Base-by-base conservation (phyloP, 371 early-diverging fungal species). In the Globomyces sp. region DNA sequence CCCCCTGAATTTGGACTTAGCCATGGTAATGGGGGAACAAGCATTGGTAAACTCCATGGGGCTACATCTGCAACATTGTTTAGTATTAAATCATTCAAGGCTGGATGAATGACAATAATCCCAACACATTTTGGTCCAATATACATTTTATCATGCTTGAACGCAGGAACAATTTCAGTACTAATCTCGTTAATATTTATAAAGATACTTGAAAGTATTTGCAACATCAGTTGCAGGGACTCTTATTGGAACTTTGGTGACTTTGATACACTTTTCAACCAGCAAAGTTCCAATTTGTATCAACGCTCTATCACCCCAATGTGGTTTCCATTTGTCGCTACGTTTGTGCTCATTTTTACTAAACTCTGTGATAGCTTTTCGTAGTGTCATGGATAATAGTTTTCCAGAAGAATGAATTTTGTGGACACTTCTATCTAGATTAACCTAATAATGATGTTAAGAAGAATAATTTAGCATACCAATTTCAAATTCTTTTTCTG, bases 1-100 rank as follows among this genome's bases (percentile, higher is more conserved):
- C 98, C 99, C 55, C 99, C 99, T 5, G 86, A 80, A 50, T 89
- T 87, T 69, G 86, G 89, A 0, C 89, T 85, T n/a, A 94, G 65
- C 99, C 99, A 98, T 4, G 98, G 96, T 0, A 87, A 86, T 53
- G 99, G 99, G 43, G 87, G 88, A 1, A 96, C 90, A 50, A 98
- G 74, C 99, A 98, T 98, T 34, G 99, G 99, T 42, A 98, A 79
- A 39, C 89, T 74, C 47, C 92, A 87, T 0, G 96, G 91, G 2
- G 85, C 81, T 41, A 87, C 84, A 10, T 80, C 77, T 36, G 89
- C 74, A 9, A 88, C 84, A 43, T 88, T 88, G 43, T 73, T 74
- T 34, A 86, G 76, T 13, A 96, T 77, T 62, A 91, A 70, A 46
- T 92, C 88, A 1, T 86, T 80, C 47, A 96, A 80, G 2, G 79